These are phyloP conservation scores for Mrakia hoshinonis DNA, from an alignment of 768 basidiomycete species.

Conservation along the genomic window DNA sequence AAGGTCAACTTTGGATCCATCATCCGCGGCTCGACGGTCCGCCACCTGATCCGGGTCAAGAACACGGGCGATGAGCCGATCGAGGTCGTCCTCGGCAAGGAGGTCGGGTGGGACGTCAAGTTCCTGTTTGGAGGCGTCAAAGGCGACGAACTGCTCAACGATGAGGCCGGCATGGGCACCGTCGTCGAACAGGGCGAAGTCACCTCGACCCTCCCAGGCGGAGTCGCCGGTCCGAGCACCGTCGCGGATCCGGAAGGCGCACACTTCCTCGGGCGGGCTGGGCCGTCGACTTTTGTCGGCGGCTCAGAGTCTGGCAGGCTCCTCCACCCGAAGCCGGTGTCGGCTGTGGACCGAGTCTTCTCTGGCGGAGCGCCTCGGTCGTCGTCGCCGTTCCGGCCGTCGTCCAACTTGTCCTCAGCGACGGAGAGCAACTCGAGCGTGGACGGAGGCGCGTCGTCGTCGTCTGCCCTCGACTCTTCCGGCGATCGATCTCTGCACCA, in stretches of 20 bases:
- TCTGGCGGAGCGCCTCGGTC: background rate
- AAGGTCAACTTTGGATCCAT: slow-evolving; percentile 38
- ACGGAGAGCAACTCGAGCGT: background rate
- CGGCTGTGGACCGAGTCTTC: background rate
- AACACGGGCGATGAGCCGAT: slow-evolving; percentile 36
- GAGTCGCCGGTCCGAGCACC: background rate
- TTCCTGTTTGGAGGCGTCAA: slow-evolving; percentile 36
- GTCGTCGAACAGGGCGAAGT: background rate
- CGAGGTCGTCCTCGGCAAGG: slow-evolving; percentile 36
- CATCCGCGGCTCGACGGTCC: slow-evolving; percentile 36
- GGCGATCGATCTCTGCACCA: background rate
- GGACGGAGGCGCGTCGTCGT: background rate
- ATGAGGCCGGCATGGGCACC: slow-evolving; percentile 30
- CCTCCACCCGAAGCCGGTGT: slow-evolving; percentile 8
- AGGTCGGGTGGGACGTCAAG: slow-evolving; percentile 35
- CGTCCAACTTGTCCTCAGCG: slow-evolving; percentile 2
- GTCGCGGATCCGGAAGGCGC: background rate
- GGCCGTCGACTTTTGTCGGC: background rate
- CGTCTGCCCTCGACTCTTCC: slow-evolving; percentile 1
- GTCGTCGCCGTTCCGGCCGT: slow-evolving; percentile 1
- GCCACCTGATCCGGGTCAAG: slow-evolving; percentile 37
- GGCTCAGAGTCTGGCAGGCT: background rate
- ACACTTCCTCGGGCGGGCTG: slow-evolving; percentile 2
- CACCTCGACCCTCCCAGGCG: background rate
- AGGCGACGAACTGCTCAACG: slow-evolving; percentile 34